Evolutionary conservation across 306 rosid genomes (phyloP).

Genomic region (Casuarina glauca): DNA sequence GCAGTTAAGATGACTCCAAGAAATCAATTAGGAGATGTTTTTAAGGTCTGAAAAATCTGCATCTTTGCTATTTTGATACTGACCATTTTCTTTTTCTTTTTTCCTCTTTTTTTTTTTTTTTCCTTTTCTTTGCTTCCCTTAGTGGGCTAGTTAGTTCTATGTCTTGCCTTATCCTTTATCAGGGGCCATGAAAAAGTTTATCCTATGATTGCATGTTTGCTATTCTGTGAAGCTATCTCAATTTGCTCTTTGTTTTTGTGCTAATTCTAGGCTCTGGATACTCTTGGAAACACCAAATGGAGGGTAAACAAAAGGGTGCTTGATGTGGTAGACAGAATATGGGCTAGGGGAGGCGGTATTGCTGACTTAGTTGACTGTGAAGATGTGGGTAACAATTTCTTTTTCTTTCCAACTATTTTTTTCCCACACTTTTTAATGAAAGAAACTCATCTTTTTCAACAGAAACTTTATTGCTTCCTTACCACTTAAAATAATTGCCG

Average conservation of each 20-base stretch:
- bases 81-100: not conserved
- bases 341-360: constrained; percentile 87
- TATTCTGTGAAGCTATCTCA: constrained; percentile 7
- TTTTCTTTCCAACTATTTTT: constrained; percentile 16
- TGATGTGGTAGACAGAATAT: constrained; percentile 75
- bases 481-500: not conserved
- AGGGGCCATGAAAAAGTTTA: not conserved
- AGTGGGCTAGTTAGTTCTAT: not conserved
- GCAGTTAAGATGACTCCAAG: constrained; percentile 68
- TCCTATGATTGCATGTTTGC: constrained; percentile 6
- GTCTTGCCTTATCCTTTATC: not conserved
- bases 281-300: constrained; percentile 92
- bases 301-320: constrained; percentile 79
- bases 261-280: constrained; percentile 74
- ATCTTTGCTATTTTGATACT: constrained; percentile 21
- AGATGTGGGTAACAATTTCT: constrained; percentile 57
- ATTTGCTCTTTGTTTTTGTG: constrained; percentile 21
- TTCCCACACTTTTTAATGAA: constrained; percentile 7
- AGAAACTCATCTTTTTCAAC: constrained; percentile 19
- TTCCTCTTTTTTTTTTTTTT: not conserved
- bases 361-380: constrained; percentile 79
- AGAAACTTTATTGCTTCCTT: not conserved
- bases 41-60: constrained; percentile 54
- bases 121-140: not conserved
- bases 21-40: constrained; percentile 66